Conservation (phyloP, 257 asterid genomes). For the Solanum virginianum region DNA sequence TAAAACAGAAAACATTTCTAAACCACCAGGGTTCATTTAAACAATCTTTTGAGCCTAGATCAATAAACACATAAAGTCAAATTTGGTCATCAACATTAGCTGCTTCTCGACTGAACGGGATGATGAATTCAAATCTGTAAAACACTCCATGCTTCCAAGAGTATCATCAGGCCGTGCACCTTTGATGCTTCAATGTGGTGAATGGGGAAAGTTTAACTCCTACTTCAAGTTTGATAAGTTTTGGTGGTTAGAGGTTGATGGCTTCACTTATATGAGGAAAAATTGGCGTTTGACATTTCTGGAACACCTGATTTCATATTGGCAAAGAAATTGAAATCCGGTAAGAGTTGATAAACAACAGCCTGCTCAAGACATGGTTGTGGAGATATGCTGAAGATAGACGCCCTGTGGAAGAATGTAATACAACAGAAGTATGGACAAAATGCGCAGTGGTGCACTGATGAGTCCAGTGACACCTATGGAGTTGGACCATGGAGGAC, state of each 20-base stretch:
- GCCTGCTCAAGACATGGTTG: no score
- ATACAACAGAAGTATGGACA: no score
- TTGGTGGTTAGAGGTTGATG: not conserved
- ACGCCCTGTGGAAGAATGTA: no score
- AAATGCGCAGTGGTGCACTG: no score
- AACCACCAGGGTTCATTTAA: not conserved
- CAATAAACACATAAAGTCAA: not conserved
- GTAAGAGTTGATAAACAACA: not conserved
- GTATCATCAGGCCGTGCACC: not conserved
- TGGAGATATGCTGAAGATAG: no score
- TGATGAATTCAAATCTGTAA: not conserved
- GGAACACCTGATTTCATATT: not conserved
- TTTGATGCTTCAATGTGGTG: not conserved
- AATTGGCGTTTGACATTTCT: not conserved
- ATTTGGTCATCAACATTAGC: not conserved
- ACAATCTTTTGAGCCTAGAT: not conserved
- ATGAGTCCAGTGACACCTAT: no score
- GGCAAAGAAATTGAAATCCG: not conserved
- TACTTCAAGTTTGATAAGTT: not conserved
- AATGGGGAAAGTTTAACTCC: not conserved
- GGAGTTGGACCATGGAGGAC: no score
- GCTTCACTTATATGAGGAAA: not conserved
- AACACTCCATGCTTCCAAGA: not conserved
- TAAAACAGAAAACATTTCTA: not conserved
- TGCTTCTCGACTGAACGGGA: not conserved